Conservation (phyloP, 2,329 filamentous ascomycete species). For the Knufia fluminis region DNA sequence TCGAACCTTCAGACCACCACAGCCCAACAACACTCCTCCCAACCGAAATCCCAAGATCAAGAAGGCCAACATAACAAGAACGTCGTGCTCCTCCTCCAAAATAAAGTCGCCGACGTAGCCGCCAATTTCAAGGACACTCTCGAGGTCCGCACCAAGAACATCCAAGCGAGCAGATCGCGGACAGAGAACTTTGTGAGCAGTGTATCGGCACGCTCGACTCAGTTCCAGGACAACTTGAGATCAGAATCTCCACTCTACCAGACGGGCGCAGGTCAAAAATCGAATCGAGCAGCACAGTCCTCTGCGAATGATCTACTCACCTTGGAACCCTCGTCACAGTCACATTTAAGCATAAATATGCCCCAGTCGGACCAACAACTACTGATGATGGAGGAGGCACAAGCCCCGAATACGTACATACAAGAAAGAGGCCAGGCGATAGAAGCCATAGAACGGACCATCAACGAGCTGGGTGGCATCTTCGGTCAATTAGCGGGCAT, state of each 20-base stretch:
- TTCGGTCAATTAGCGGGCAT: constrained; percentile 92
- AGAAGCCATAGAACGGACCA: constrained; percentile 92
- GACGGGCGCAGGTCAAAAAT: constrained; percentile 50
- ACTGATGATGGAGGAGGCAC: constrained; percentile 86
- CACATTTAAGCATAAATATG: constrained; percentile 38
- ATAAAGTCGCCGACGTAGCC: constrained; percentile 62
- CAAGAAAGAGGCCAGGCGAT: constrained; percentile 91
- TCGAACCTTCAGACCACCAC: constrained; percentile 70
- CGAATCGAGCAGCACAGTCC: constrained; percentile 54
- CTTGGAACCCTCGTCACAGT: constrained; percentile 58
- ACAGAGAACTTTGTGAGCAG: constrained; percentile 96
- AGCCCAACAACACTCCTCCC: constrained; percentile 52
- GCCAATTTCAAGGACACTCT: constrained; percentile 96
- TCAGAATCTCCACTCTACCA: constrained; percentile 82
- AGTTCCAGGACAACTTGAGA: constrained; percentile 51
- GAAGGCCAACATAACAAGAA: constrained; percentile 98
- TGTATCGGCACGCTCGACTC: constrained; percentile 64
- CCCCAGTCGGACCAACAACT: constrained; percentile 73
- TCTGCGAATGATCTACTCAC: constrained; percentile 62
- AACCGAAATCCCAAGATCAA: constrained; percentile 48
- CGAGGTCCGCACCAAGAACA: constrained; percentile 94
- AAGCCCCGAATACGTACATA: constrained; percentile 78
- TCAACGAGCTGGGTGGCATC: constrained; percentile 80
- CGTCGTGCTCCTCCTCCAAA: constrained; percentile 34
- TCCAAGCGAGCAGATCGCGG: constrained; percentile 81